Percentiles rank a stretch among this genome's conserved stretches.
phyloP scores from a whole-genome alignment of 2,329 filamentous ascomycete species.

The Acrodontium crateriforme region DNA sequence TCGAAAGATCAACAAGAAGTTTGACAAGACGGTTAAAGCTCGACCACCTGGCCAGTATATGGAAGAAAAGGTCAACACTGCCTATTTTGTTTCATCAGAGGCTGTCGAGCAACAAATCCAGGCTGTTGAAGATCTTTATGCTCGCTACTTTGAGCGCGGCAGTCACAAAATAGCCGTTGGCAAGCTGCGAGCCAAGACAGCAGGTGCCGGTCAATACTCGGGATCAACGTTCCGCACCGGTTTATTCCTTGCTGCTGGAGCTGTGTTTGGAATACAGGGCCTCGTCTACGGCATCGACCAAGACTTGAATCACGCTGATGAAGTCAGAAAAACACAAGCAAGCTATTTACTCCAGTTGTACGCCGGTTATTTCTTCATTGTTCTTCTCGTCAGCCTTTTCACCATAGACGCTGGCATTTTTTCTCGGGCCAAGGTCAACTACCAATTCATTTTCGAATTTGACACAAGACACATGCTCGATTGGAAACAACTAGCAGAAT shows the following conservation, averaged over 20 bases:
- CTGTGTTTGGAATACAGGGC: slow-evolving; percentile 30
- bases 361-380: slow-evolving; percentile 75
- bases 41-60: slow-evolving; percentile 69
- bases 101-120: slow-evolving; percentile 67
- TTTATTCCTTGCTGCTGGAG: slow-evolving; percentile 27
- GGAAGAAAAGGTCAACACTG: slow-evolving; percentile 77
- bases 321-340: slow-evolving; percentile 14
- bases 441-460: slow-evolving; percentile 80
- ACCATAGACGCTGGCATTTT: slow-evolving; percentile 74
- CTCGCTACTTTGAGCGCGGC: slow-evolving; percentile 83
- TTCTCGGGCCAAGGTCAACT: slow-evolving; percentile 79
- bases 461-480: slow-evolving; percentile 69
- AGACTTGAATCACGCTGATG: slow-evolving; percentile 4
- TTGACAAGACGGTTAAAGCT: slow-evolving; percentile 78
- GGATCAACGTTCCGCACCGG: slow-evolving; percentile 47
- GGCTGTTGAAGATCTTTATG: slow-evolving; percentile 79
- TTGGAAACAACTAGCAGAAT: slow-evolving; percentile 76
- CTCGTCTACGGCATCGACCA: slow-evolving; percentile 25
- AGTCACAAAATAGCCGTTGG: slow-evolving; percentile 84
- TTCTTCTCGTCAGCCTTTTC: slow-evolving; percentile 71
- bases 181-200: slow-evolving; percentile 63
- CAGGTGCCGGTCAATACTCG: slow-evolving; percentile 45
- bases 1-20: slow-evolving; percentile 97
- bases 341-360: slow-evolving; percentile 51
- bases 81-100: slow-evolving; percentile 86